Evolutionary conservation across 2,329 filamentous ascomycete species (phyloP).

Genomic region (Sporothrix sp.): DNA sequence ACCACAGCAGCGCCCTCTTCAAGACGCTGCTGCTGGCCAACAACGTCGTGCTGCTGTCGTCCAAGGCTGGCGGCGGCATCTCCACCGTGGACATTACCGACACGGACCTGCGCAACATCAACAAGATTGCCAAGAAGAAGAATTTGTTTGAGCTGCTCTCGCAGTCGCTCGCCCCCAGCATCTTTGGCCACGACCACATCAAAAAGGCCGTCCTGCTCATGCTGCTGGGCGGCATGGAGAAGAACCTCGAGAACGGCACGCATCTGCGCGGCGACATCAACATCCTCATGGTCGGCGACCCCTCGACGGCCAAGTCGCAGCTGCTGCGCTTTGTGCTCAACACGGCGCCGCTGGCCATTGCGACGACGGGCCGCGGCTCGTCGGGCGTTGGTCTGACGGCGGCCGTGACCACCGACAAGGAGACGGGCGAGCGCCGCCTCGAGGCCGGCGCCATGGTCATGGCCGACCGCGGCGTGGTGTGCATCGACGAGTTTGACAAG

Average conservation of each 20-base stretch:
- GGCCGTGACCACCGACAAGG: slow-evolving; percentile 92
- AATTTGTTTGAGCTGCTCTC: slow-evolving; percentile 88
- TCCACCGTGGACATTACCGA: slow-evolving; percentile 89
- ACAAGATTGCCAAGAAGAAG: slow-evolving; percentile 90
- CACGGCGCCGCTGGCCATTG: slow-evolving; percentile 90
- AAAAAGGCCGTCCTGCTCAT: slow-evolving; percentile 96
- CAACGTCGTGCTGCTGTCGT: slow-evolving; percentile 87
- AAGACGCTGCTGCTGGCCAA: slow-evolving; percentile 91
- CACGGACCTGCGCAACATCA: slow-evolving; percentile 96
- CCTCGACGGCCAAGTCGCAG: slow-evolving; percentile 97
- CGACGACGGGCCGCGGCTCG: slow-evolving; percentile 90
- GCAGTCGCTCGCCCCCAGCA: slow-evolving; percentile 90
- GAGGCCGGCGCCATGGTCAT: slow-evolving; percentile 99
- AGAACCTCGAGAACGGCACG: slow-evolving; percentile 95
- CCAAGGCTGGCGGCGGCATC: slow-evolving; percentile 90
- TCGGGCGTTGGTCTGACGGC: slow-evolving; percentile 97
- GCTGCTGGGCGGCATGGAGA: slow-evolving; percentile 92
- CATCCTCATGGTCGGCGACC: slow-evolving; percentile 97
- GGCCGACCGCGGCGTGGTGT: slow-evolving; percentile 91
- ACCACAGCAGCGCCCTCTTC: slow-evolving; percentile 84
- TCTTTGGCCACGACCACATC: slow-evolving; percentile 93
- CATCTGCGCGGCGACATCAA: slow-evolving; percentile 98
- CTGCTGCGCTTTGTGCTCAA: slow-evolving; percentile 93
- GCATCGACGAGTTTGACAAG: slow-evolving; percentile 99
- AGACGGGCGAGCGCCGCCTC: slow-evolving; percentile 87